Percentiles rank a stretch among this genome's conserved stretches.
phyloP scores from a whole-genome alignment of 768 basidiomycete genomes.

The Boletellus ananiceps region DNA sequence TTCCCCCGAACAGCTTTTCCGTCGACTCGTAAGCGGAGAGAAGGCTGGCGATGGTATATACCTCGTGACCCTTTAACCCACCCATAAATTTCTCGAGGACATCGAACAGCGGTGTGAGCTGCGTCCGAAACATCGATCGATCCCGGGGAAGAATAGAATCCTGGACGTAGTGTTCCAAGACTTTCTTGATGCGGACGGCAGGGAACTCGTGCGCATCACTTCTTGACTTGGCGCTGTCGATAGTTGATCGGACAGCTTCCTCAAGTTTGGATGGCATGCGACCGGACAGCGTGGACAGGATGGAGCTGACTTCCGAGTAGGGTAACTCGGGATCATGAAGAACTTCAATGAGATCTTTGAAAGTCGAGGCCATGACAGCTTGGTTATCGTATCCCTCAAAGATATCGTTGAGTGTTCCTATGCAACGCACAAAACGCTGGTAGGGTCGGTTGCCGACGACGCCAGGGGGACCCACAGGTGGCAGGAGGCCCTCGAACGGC shows the following conservation, averaged over 20 bases:
- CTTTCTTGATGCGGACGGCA: slow-evolving; percentile 76
- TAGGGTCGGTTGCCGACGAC: slow-evolving; percentile 87
- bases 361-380: slow-evolving; percentile 77
- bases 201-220: slow-evolving; percentile 84
- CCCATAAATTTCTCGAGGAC: slow-evolving; percentile 74
- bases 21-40: slow-evolving; percentile 78
- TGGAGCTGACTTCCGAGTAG: slow-evolving; percentile 77
- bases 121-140: slow-evolving; percentile 69
- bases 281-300: slow-evolving; percentile 84
- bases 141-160: slow-evolving; percentile 80
- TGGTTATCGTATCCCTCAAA: slow-evolving; percentile 97
- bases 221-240: slow-evolving; percentile 74
- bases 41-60: slow-evolving; percentile 68
- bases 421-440: slow-evolving; percentile 73
- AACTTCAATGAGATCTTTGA: slow-evolving; percentile 82
- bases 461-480: slow-evolving; percentile 79
- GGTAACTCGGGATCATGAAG: slow-evolving; percentile 85
- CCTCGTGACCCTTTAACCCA: slow-evolving; percentile 87
- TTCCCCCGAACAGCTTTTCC: slow-evolving; percentile 90
- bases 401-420: slow-evolving; percentile 81
- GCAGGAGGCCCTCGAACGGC: slow-evolving; percentile 93
- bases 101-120: slow-evolving; percentile 65
- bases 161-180: slow-evolving; percentile 80
- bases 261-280: slow-evolving; percentile 92
- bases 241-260: slow-evolving; percentile 70